Conservation (phyloP, 2,329 filamentous ascomycete species). For the Xylogone sp. region DNA sequence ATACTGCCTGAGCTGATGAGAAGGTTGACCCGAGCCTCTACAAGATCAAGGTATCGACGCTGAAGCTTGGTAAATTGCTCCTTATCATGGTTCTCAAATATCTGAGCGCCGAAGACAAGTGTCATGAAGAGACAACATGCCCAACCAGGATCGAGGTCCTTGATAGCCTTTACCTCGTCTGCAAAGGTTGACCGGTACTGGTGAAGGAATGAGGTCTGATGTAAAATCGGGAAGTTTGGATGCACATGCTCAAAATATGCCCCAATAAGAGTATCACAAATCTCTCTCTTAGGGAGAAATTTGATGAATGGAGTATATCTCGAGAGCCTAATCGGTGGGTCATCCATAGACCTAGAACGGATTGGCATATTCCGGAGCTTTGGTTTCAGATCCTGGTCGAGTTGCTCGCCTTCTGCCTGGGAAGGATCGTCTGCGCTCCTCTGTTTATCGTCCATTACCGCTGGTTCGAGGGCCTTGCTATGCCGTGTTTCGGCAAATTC, state of each 20-base stretch:
- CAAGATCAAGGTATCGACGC: constrained; percentile 28
- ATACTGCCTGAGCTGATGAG: constrained; percentile 34
- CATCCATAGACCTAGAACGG: constrained; percentile 5
- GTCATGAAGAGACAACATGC: constrained; percentile 37
- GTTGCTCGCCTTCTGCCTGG: not conserved
- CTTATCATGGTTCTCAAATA: constrained; percentile 27
- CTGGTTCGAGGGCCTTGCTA: constrained; percentile 26
- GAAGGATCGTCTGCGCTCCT: constrained; percentile 8
- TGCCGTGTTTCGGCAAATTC: constrained; percentile 24
- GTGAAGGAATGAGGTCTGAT: constrained; percentile 34
- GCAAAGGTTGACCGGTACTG: constrained; percentile 34
- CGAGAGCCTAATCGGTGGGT: not conserved
- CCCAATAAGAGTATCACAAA: constrained; percentile 33
- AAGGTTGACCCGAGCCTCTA: constrained; percentile 31
- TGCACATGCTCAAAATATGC: constrained; percentile 38
- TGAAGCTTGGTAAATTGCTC: constrained; percentile 29
- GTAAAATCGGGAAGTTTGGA: constrained; percentile 34
- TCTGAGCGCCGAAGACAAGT: constrained; percentile 37
- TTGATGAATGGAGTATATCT: constrained; percentile 9
- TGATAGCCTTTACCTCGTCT: constrained; percentile 16
- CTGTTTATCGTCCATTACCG: constrained; percentile 19
- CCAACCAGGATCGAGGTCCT: constrained; percentile 36
- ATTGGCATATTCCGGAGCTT: constrained; percentile 13
- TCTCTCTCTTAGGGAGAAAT: constrained; percentile 29
- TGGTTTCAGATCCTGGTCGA: constrained; percentile 4